Evolutionary conservation across 139 green algal species (phyloP).

Genomic region (Ulvella scutata): DNA sequence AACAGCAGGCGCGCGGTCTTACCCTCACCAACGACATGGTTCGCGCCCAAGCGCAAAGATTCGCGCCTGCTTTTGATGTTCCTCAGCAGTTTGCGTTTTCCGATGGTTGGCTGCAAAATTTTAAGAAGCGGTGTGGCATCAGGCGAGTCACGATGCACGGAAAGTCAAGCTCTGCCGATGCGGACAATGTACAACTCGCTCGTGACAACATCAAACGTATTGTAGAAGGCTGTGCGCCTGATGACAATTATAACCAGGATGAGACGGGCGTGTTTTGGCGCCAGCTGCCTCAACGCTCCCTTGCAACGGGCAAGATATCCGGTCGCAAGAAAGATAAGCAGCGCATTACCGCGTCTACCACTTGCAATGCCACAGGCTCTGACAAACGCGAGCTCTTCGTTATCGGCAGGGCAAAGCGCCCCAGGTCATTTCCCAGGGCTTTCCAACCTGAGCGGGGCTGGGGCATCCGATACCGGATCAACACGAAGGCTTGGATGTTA

Average conservation of each 20-base stretch:
- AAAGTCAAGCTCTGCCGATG: neutral
- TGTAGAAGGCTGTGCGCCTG: neutral
- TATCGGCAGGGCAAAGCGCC: neutral
- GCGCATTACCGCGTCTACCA: neutral
- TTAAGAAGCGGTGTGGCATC: neutral
- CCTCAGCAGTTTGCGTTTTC: neutral
- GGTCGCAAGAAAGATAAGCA: neutral
- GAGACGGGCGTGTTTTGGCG: neutral
- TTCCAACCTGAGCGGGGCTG: neutral
- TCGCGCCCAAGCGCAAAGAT: neutral
- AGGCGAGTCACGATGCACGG: neutral
- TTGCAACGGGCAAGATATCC: neutral
- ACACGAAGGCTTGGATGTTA: neutral
- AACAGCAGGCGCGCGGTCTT: neutral
- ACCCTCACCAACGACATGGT: neutral
- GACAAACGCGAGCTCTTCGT: neutral
- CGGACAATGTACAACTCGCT: neutral
- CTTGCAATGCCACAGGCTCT: neutral
- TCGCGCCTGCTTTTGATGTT: neutral
- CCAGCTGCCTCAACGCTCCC: neutral
- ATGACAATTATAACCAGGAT: neutral
- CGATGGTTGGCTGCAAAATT: neutral
- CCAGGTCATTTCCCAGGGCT: neutral
- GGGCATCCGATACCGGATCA: neutral
- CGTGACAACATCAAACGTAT: neutral